phyloP scores from a whole-genome alignment of 1,139 yeast species.

The Nakaseomyces kungkrabaensis region DNA sequence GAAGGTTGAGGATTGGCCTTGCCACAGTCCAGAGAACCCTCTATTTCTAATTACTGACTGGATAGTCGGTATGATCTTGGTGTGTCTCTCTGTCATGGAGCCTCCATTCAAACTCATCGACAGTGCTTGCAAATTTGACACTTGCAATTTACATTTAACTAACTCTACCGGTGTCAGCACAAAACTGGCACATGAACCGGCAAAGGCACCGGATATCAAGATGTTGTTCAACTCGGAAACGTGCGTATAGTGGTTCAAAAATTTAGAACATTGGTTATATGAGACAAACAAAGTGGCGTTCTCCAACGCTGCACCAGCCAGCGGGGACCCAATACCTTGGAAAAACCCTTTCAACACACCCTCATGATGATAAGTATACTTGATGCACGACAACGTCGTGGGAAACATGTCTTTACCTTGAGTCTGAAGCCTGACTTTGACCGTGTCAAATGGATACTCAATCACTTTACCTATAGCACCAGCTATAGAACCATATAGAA shows the following conservation, averaged over 20 bases:
- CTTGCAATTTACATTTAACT: slow-evolving; percentile 81
- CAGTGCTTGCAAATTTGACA: slow-evolving; percentile 36
- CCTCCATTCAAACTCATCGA: neutral
- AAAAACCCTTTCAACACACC: slow-evolving; percentile 54
- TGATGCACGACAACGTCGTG: slow-evolving; percentile 40
- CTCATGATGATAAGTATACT: slow-evolving; percentile 49
- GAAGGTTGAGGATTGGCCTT: slow-evolving; percentile 78
- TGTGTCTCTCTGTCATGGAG: slow-evolving; percentile 9
- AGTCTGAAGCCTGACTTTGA: slow-evolving; percentile 81
- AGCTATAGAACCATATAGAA: slow-evolving; percentile 36
- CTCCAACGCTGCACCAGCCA: slow-evolving; percentile 81
- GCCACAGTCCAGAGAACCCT: slow-evolving; percentile 68
- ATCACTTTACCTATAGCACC: slow-evolving; percentile 79
- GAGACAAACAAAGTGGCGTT: slow-evolving; percentile 63
- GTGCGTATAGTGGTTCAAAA: slow-evolving; percentile 20
- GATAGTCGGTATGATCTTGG: slow-evolving; percentile 34
- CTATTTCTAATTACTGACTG: slow-evolving; percentile 35
- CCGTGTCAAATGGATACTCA: slow-evolving; percentile 89
- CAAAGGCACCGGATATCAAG: slow-evolving; percentile 61
- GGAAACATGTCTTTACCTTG: slow-evolving; percentile 38
- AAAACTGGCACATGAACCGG: slow-evolving; percentile 78
- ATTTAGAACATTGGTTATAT: slow-evolving; percentile 41
- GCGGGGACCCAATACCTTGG: slow-evolving; percentile 69
- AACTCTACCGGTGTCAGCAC: slow-evolving; percentile 84
- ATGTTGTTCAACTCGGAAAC: slow-evolving; percentile 35